phyloP scores from a whole-genome alignment of 2,329 filamentous ascomycete species.

The Fusarium sp. region DNA sequence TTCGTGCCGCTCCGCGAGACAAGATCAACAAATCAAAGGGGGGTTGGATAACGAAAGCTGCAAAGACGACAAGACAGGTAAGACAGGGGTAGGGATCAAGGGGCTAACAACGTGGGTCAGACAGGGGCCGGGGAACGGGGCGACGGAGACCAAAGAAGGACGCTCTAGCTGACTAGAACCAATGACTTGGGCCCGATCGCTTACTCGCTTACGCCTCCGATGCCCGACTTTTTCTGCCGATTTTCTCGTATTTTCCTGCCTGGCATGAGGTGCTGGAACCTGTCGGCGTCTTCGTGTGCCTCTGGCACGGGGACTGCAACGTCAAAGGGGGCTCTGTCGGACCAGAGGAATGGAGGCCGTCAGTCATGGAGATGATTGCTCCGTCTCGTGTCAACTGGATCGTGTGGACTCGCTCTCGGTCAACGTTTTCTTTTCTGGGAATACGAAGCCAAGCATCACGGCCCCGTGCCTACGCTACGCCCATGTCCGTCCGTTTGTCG shows the following conservation, averaged over 20 bases:
- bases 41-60: slow-evolving; percentile 30
- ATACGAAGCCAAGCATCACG: slow-evolving; percentile 31
- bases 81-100: slow-evolving; percentile 39
- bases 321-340: not conserved
- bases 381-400: slow-evolving; percentile 3
- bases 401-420: slow-evolving; percentile 5
- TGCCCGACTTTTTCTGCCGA: slow-evolving; percentile 36
- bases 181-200: slow-evolving; percentile 37
- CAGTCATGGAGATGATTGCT: not conserved
- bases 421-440: slow-evolving; percentile 20
- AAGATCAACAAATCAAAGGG: slow-evolving; percentile 21
- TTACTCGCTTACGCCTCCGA: slow-evolving; percentile 26
- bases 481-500: slow-evolving; percentile 12
- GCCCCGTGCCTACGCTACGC: not conserved
- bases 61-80: slow-evolving; percentile 13
- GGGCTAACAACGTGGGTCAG: slow-evolving; percentile 26
- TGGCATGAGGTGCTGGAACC: slow-evolving; percentile 8
- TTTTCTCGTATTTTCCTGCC: slow-evolving; percentile 41
- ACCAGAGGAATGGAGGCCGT: slow-evolving; percentile 1
- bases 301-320: slow-evolving; percentile 3
- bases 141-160: slow-evolving; percentile 20
- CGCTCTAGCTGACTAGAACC: slow-evolving; percentile 24
- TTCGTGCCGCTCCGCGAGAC: slow-evolving; percentile 7
- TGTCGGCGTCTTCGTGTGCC: slow-evolving; percentile 5
- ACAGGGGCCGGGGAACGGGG: slow-evolving; percentile 31